phyloP scores from a whole-genome alignment of 768 basidiomycete genomes.

The Tremella yokohamensis region DNA sequence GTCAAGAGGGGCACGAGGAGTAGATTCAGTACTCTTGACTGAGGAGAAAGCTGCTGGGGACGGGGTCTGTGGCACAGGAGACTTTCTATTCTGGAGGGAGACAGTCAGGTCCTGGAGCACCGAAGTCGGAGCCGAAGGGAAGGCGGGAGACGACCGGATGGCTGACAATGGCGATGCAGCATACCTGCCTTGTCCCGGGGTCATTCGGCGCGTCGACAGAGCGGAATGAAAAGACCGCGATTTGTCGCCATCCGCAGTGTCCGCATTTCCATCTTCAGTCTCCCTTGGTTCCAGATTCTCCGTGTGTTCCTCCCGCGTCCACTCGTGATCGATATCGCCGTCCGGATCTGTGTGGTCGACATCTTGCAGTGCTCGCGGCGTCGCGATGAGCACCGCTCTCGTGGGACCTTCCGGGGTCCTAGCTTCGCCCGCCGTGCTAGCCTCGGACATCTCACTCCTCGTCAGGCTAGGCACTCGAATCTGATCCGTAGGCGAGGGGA shows the following conservation, averaged over 20 bases:
- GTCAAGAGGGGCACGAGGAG: slow-evolving; percentile 37
- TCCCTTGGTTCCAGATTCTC: slow-evolving; percentile 12
- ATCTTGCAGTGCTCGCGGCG: slow-evolving; percentile 7
- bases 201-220: slow-evolving; percentile 1
- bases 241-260: neutral
- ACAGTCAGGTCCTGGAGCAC: slow-evolving; percentile 30
- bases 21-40: slow-evolving; percentile 25
- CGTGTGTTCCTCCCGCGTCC: neutral
- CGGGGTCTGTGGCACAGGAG: slow-evolving; percentile 32
- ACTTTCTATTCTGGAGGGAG: slow-evolving; percentile 13
- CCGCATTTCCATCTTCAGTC: slow-evolving; percentile 11
- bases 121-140: slow-evolving; percentile 6
- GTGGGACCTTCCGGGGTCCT: slow-evolving; percentile 41
- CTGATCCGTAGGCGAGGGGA: too few species aligned
- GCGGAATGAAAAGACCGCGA: neutral
- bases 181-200: slow-evolving; percentile 11
- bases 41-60: slow-evolving; percentile 18
- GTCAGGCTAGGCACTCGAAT: slow-evolving; percentile 39
- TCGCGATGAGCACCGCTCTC: slow-evolving; percentile 16
- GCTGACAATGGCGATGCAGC: slow-evolving; percentile 8
- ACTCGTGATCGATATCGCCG: neutral
- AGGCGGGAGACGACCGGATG: slow-evolving; percentile 17
- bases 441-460: slow-evolving; percentile 30
- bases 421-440: slow-evolving; percentile 30
- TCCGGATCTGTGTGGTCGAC: neutral